These are phyloP conservation scores for Cichorium intybus DNA, from an alignment of 140 eudicot genomes.

Conservation along the genomic window DNA sequence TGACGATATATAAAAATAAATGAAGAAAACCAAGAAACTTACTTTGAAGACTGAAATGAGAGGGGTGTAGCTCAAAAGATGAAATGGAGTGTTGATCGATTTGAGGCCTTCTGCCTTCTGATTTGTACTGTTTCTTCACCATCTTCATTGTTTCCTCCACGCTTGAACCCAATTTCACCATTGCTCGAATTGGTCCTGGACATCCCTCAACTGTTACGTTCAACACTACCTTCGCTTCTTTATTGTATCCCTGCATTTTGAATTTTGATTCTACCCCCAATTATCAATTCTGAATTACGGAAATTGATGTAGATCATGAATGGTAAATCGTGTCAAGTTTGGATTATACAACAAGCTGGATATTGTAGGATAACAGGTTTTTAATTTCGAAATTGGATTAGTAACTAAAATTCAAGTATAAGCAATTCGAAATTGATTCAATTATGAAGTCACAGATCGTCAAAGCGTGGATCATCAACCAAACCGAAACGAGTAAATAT, in stretches of 20 bases:
- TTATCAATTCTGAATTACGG: neutral
- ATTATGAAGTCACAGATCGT: neutral
- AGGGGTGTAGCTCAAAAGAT: slow-evolving; percentile 53
- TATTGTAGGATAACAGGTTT: too few species aligned
- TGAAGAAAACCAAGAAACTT: slow-evolving; percentile 18
- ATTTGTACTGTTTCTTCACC: slow-evolving; percentile 45
- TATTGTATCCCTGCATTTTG: slow-evolving; percentile 47
- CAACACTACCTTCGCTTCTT: slow-evolving; percentile 76
- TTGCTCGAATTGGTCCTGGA: slow-evolving; percentile 72
- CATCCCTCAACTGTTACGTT: slow-evolving; percentile 90
- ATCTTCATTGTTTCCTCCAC: slow-evolving; percentile 71
- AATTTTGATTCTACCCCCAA: neutral
- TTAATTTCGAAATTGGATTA: neutral
- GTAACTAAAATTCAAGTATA: neutral
- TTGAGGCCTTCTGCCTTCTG: slow-evolving; percentile 74
- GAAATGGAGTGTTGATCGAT: slow-evolving; percentile 47
- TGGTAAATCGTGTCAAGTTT: too few species aligned
- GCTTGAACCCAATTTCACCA: slow-evolving; percentile 73
- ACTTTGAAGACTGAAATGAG: slow-evolving; percentile 72
- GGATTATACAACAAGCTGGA: too few species aligned
- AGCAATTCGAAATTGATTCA: neutral
- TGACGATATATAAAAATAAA: neutral
- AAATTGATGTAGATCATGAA: neutral
- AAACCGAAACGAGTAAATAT: neutral
- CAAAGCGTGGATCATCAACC: neutral